Conservation (phyloP, 2,329 filamentous ascomycete genomes). For the Zasmidium citrigriseum region DNA sequence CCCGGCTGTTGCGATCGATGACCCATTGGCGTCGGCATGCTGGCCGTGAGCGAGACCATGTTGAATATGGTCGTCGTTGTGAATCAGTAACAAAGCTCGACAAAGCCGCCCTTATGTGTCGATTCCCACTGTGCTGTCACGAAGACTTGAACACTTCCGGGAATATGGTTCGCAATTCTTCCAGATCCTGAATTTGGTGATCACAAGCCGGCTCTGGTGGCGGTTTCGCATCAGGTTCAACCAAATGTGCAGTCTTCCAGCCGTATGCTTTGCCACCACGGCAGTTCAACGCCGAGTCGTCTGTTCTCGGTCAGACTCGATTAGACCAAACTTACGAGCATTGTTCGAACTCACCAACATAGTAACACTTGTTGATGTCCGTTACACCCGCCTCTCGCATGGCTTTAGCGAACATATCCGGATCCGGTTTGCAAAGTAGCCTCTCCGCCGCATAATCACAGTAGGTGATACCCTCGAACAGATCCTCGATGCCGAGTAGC, state of each 20-base stretch:
- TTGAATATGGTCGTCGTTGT: background rate
- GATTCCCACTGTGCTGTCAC: conserved; percentile 14
- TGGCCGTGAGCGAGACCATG: background rate
- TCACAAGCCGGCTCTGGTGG: conserved; percentile 63
- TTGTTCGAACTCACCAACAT: conserved; percentile 72
- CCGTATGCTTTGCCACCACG: conserved; percentile 73
- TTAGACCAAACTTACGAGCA: background rate
- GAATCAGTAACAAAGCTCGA: background rate
- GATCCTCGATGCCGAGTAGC: conserved; percentile 77
- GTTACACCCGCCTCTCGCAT: conserved; percentile 79
- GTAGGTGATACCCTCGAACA: conserved; percentile 93
- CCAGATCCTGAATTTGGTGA: conserved; percentile 72
- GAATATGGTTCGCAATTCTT: conserved; percentile 74
- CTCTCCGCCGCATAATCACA: conserved; percentile 79
- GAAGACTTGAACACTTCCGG: conserved; percentile 79
- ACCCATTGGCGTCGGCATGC: too few relatives aligned
- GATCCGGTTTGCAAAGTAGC: conserved; percentile 83
- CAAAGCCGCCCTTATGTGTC: background rate
- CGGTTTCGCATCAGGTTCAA: conserved; percentile 71
- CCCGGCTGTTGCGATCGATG: too few relatives aligned
- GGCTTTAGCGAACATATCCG: conserved; percentile 81
- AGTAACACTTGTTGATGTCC: conserved; percentile 75
- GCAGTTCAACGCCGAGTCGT: conserved; percentile 86
- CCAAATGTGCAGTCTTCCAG: conserved; percentile 83
- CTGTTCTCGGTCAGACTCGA: conserved; percentile 44